Evolutionary conservation across 1,139 yeast species (phyloP), one percentile per base, ranked within the genome.

Genomic region (Hansenula anomala): DNA sequence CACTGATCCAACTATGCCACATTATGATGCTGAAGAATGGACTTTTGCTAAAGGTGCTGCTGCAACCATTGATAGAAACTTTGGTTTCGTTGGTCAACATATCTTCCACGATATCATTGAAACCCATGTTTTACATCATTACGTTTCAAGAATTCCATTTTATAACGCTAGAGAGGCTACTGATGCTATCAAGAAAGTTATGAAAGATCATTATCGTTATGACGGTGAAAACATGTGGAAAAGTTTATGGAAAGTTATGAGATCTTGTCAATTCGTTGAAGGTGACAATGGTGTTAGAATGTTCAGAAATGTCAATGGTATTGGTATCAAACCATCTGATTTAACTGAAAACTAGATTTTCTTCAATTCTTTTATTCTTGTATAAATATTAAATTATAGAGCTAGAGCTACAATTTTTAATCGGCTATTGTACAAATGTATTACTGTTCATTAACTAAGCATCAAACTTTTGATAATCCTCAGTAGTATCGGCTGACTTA

Each of bases 31-130:
- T 42, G 52, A 59, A 32, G 78, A 75, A 58, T 77, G 83, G 83
- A 76, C 68, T 40, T 77, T 77, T 52, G 81, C 81, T 30, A 69
- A 80, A 60, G 83, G 83, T 54, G 83, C 83, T 32, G 82, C 82
- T 44, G 78, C 81, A 33, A 77, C 83, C 37, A 74, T 77, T 44
- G 83, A 77, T 55, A 66, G 83, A 58, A 68, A 76, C 49, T 75
- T 73, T 54, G 82, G 82, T n/a, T 73, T 75, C 50, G 60, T 74
- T 41, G 83, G 82, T 43, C 63, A 67, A 54, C 67, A 70, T 61
- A 66, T 75, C 49, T 75, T 77, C 73, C 83, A 77, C 53, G 82
- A 76, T 54, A 77, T 77, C 49, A 76, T 76, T 51, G 83, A 77
- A 58, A 77, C 83, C 36, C 83, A 77, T 51, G 82, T 77, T 34